These are phyloP conservation scores for Fusarium pininemorale DNA, from an alignment of 2,329 filamentous ascomycete species.

Conservation along the genomic window DNA sequence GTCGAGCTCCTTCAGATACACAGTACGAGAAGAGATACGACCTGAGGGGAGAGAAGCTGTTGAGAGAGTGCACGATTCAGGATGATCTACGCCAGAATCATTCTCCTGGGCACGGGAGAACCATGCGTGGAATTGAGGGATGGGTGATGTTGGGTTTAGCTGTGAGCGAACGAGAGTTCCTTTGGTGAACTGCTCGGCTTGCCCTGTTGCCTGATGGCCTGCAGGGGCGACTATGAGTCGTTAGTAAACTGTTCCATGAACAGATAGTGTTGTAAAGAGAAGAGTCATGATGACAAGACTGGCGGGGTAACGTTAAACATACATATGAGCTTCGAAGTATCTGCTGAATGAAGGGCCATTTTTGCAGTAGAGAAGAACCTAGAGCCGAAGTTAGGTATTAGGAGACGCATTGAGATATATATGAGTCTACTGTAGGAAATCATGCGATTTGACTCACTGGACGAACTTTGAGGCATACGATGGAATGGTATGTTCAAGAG, in stretches of 20 bases:
- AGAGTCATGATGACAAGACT: slow-evolving; percentile 3
- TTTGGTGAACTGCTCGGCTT: slow-evolving; percentile 79
- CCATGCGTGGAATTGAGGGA: slow-evolving; percentile 89
- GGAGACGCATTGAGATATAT: slow-evolving; percentile 38
- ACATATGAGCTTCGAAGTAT: slow-evolving; percentile 60
- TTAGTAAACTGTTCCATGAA: neutral
- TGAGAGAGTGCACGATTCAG: slow-evolving; percentile 88
- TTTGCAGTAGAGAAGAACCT: slow-evolving; percentile 41
- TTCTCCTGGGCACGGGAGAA: slow-evolving; percentile 75
- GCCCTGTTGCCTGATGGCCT: slow-evolving; percentile 63
- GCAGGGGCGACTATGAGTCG: slow-evolving; percentile 67
- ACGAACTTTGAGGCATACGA: slow-evolving; percentile 15
- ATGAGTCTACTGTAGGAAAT: slow-evolving; percentile 3
- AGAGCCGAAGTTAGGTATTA: slow-evolving; percentile 14
- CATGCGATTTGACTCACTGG: slow-evolving; percentile 29
- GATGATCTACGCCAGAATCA: slow-evolving; percentile 69
- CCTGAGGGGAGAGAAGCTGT: slow-evolving; percentile 87
- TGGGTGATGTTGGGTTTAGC: slow-evolving; percentile 70
- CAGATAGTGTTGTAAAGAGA: neutral
- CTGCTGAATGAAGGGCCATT: slow-evolving; percentile 57
- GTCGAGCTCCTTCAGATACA: slow-evolving; percentile 97
- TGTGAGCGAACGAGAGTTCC: slow-evolving; percentile 69
- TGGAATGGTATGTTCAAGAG: slow-evolving; percentile 21
- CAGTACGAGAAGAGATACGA: slow-evolving; percentile 82
- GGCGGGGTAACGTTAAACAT: slow-evolving; percentile 35